Base-by-base conservation (phyloP, 2,329 filamentous ascomycete species). In the Exophiala sp. region DNA sequence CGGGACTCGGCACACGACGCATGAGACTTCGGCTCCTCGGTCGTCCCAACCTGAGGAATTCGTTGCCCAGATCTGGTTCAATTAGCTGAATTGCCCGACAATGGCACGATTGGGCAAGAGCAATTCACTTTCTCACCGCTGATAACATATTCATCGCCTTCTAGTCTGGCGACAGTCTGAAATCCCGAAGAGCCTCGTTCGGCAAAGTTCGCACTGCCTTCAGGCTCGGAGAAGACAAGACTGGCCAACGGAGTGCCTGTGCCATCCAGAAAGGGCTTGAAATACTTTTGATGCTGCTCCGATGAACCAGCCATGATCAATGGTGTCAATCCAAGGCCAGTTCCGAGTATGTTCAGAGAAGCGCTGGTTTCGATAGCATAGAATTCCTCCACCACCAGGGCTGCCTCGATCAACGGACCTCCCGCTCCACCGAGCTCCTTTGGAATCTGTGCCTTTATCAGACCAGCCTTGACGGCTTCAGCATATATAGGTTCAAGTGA, bases 21-120 rank as follows among this genome's bases (percentile, higher is more conserved):
- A 81, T 50, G 74, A 71, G 1, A 83, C 66, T 39, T 81, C 77
- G 1, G 78, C 76, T 8, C 79, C 79, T 48, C 69, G 68, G 38
- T 72, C 71, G 54, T 82, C 79, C 78, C 78, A 82, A 11, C 79
- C 79, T 0, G 71, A 74, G 47, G 70, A 72, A 61, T 81, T 82
- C 1, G 78, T 80, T 9, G 79, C 76, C 79, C 79, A 82, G 36
- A 80, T 67, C 74, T 76, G 50, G 36, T 2, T 1, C 18, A 9
- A 18, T 52, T 35, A 54, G 43, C 36, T 7, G 33, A 39, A 7
- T 9, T n/a, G 21, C 3, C 7, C 20, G 3, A 8, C n/a, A 14
- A 16, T 20, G 10, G 5, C 33, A 16, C 5, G 1, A 45, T 29
- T 8, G 24, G 5, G 24, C 24, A 44, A 24, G 21, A 4, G 11